Conservation (phyloP, 441 rosid genomes). For the Populus hybrid region DNA sequence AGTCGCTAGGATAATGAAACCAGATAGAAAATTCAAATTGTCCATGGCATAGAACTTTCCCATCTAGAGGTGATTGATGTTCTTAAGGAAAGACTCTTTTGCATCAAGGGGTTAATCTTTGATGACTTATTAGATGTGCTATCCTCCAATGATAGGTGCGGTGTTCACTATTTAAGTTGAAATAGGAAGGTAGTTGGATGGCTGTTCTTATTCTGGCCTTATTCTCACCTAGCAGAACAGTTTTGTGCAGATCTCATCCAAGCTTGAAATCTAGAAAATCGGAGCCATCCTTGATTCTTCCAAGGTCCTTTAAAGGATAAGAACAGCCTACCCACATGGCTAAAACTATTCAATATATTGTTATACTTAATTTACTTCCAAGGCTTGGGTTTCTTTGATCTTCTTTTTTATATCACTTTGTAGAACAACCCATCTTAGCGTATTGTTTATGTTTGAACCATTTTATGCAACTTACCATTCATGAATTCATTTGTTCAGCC, state of each 20-base stretch:
- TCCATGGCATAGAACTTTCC: neutral
- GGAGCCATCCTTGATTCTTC: neutral
- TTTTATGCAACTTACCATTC: neutral
- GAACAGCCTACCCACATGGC: neutral
- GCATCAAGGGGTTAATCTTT: neutral
- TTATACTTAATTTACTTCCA: neutral
- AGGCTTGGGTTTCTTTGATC: neutral
- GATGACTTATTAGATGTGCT: neutral
- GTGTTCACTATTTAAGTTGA: slow-evolving; percentile 1
- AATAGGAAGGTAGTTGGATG: slow-evolving; percentile 14
- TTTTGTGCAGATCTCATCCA: neutral
- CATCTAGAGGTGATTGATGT: neutral
- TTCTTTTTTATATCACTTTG: neutral
- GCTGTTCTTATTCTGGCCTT: slow-evolving; percentile 1
- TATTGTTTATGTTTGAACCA: neutral
- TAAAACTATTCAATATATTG: neutral
- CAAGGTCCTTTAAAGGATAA: neutral
- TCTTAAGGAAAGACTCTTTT: neutral
- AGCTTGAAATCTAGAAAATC: neutral
- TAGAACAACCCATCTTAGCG: neutral
- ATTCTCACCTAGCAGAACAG: slow-evolving; percentile 1
- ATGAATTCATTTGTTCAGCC: neutral
- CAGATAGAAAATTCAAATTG: neutral
- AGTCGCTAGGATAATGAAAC: neutral
- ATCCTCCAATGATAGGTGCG: neutral